A percentile compares a stretch with the other conserved stretches of the same genome.
Conservation (phyloP, 2,329 filamentous ascomycete genomes). For the Fusarium buxicola region DNA sequence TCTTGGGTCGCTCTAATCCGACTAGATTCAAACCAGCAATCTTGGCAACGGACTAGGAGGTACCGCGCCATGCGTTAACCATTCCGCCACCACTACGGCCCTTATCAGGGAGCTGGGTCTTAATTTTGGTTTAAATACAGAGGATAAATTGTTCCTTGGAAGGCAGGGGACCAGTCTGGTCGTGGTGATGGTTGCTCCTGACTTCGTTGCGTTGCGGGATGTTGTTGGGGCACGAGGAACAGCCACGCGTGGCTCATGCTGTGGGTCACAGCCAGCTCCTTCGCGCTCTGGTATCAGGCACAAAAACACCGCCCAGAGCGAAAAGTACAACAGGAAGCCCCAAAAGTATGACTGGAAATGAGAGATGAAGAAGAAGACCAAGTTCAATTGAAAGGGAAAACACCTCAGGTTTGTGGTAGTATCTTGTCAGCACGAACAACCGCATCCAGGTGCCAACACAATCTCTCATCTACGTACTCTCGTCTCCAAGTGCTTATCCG, state of each 20-base stretch:
- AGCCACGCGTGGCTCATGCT: background rate
- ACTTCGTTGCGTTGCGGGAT: background rate
- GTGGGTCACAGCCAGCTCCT: too few relatives aligned
- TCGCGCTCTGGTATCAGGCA: too few relatives aligned
- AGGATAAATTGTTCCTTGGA: background rate
- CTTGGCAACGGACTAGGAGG: accelerated
- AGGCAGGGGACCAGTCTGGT: background rate
- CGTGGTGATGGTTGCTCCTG: background rate
- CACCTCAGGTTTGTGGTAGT: too few relatives aligned
- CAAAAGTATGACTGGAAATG: too few relatives aligned
- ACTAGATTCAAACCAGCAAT: constrained; percentile 12
- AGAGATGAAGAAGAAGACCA: too few relatives aligned
- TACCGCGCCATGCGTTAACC: constrained; percentile 8
- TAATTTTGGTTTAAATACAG: background rate
- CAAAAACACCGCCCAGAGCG: too few relatives aligned
- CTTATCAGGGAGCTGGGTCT: background rate
- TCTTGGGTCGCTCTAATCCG: background rate
- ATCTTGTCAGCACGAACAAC: too few relatives aligned
- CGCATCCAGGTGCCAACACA: too few relatives aligned
- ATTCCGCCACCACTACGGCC: constrained; percentile 9
- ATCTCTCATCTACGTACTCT: too few relatives aligned
- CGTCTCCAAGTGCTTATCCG: too few relatives aligned
- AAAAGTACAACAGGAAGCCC: too few relatives aligned
- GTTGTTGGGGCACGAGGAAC: background rate
- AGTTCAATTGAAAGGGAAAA: too few relatives aligned